These are phyloP conservation scores for Scheffersomyces amazonensis DNA, from an alignment of 805 yeast genomes.

Conservation along the genomic window DNA sequence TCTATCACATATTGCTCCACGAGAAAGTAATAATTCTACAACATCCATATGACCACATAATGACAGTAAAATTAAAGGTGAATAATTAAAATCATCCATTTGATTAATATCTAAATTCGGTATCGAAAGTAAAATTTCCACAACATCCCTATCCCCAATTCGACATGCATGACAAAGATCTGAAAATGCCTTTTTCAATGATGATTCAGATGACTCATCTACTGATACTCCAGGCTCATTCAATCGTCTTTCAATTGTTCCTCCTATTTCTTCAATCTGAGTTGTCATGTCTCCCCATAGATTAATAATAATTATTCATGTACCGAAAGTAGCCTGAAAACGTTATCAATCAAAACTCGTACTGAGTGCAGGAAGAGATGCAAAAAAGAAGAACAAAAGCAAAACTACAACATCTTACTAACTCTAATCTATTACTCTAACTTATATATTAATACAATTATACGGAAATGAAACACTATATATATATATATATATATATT, in stretches of 20 bases:
- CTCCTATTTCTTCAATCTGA: too few species aligned
- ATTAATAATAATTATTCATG: too few species aligned
- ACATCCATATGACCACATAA: slow-evolving; percentile 70
- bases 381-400: too few species aligned
- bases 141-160: slow-evolving; percentile 63
- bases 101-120: slow-evolving; percentile 39
- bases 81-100: slow-evolving; percentile 70
- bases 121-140: slow-evolving; percentile 51
- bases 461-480: neutral
- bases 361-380: too few species aligned
- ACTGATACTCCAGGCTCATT: too few species aligned
- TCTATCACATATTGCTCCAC: slow-evolving; percentile 75
- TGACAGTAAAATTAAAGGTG: slow-evolving; percentile 72
- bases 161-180: slow-evolving; percentile 67
- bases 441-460: slow-evolving; percentile 1
- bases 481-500: neutral
- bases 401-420: too few species aligned
- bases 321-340: too few species aligned
- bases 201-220: too few species aligned
- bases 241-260: too few species aligned
- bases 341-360: too few species aligned
- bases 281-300: too few species aligned
- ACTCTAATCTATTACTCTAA: too few species aligned
- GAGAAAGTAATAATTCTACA: slow-evolving; percentile 55
- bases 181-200: slow-evolving; percentile 24